Percentiles rank a stretch among this genome's conserved stretches.
Conservation (phyloP, 2,329 filamentous ascomycete species). For the Fusarium dlaminii region DNA sequence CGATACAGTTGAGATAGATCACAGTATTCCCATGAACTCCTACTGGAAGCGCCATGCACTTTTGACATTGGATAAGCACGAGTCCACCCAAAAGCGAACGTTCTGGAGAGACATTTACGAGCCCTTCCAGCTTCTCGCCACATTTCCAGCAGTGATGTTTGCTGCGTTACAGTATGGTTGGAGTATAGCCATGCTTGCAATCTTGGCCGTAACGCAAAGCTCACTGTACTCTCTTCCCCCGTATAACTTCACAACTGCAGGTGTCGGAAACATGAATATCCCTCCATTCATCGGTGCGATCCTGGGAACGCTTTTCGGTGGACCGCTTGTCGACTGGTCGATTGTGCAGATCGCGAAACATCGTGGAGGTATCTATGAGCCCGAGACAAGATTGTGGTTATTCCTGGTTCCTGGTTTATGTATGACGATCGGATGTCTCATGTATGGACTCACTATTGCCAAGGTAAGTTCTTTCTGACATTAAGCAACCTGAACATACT, state of each 20-base stretch:
- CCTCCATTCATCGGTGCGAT: conserved; percentile 24
- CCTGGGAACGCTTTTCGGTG: conserved; percentile 20
- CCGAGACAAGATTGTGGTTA: conserved; percentile 30
- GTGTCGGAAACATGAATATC: conserved; percentile 34
- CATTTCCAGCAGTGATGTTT: conserved; percentile 11
- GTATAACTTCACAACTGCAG: conserved; percentile 24
- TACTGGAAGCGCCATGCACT: conserved; percentile 14
- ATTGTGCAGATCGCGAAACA: conserved; percentile 29
- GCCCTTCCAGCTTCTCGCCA: conserved; percentile 3
- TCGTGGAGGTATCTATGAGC: conserved; percentile 27
- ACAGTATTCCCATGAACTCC: conserved; percentile 15
- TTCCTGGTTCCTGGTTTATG: conserved; percentile 22
- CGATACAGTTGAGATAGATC: not conserved
- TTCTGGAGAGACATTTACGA: conserved; percentile 18
- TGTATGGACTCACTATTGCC: conserved; percentile 32
- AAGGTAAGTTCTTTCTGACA: not conserved
- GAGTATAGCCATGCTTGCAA: conserved; percentile 28
- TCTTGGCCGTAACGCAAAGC: conserved; percentile 25
- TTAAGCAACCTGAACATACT: rapidly evolving
- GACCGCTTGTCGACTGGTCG: conserved; percentile 13
- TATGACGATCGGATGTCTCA: conserved; percentile 26
- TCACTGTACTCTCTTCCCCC: conserved; percentile 9
- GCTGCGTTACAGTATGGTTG: conserved; percentile 17
- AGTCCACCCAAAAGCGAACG: not conserved
- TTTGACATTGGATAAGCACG: conserved; percentile 10